Evolutionary conservation across 2,329 filamentous ascomycete genomes (phyloP).

Genomic region (Camillea tinctor): DNA sequence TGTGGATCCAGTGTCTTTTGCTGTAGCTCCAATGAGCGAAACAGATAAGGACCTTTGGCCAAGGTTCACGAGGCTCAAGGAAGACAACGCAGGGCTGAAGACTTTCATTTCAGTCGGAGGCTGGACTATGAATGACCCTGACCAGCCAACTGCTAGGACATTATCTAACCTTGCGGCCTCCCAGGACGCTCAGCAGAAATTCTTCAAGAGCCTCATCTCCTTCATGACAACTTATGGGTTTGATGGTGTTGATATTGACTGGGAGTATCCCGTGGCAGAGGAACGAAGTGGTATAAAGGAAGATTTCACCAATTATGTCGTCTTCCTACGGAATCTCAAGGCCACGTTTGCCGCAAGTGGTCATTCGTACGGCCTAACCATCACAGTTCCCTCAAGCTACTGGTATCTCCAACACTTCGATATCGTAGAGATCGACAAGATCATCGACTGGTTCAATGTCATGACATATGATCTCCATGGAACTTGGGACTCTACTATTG

Average conservation of each 20-base stretch:
- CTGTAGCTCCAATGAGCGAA: conserved; percentile 30
- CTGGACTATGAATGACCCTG: conserved; percentile 8
- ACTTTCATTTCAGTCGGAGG: conserved; percentile 9
- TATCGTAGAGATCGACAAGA: background rate
- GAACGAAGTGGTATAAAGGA: conserved; percentile 4
- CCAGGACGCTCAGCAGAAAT: conserved; percentile 4
- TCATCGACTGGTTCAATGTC: conserved; percentile 32
- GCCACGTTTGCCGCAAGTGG: background rate
- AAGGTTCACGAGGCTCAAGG: conserved; percentile 35
- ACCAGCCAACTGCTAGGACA: background rate
- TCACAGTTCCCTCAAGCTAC: conserved; percentile 7
- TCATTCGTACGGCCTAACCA: background rate
- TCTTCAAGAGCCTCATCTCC: background rate
- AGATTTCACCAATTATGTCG: conserved; percentile 3
- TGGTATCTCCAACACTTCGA: conserved; percentile 11
- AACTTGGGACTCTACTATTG: conserved; percentile 30
- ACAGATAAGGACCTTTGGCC: conserved; percentile 10
- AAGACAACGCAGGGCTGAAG: conserved; percentile 7
- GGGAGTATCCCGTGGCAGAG: conserved; percentile 9
- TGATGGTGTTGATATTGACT: conserved; percentile 14
- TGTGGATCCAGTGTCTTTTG: conserved; percentile 30
- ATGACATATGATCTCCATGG: conserved; percentile 42
- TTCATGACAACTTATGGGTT: conserved; percentile 14
- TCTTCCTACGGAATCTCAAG: background rate
- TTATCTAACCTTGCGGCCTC: background rate